phyloP scores from a whole-genome alignment of 208 protist species.

The Leptomonas pyrrhocoris region DNA sequence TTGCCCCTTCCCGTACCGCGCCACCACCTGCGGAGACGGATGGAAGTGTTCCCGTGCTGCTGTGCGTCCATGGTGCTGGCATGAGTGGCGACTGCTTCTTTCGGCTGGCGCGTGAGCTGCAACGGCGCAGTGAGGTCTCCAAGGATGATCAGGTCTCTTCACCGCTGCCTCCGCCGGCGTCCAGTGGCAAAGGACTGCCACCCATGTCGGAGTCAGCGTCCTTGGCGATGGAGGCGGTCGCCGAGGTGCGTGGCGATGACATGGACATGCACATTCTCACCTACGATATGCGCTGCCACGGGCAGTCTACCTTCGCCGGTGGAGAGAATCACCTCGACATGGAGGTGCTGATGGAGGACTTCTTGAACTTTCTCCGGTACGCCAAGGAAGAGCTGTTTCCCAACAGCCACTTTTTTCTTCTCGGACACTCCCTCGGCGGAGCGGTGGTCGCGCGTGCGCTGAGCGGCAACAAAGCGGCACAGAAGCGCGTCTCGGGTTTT shows the following conservation, averaged over 20 bases:
- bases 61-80: conserved; percentile 92
- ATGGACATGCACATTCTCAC: conserved; percentile 61
- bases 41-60: conserved; percentile 54
- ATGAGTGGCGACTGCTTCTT: conserved; percentile 83
- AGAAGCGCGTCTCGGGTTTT: conserved; percentile 54
- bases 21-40: conserved; percentile 11
- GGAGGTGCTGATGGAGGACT: conserved; percentile 71
- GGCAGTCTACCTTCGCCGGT: conserved; percentile 65
- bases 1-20: conserved; percentile 24
- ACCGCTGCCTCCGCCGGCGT: neutral
- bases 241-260: conserved; percentile 32
- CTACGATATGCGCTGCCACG: conserved; percentile 91
- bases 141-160: neutral
- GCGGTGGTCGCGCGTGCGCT: conserved; percentile 67
- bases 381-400: conserved; percentile 51
- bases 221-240: conserved; percentile 4
- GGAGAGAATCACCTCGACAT: conserved; percentile 73
- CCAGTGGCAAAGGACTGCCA: neutral
- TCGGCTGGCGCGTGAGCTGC: conserved; percentile 48
- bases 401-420: conserved; percentile 54
- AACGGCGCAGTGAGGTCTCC: conserved; percentile 2
- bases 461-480: conserved; percentile 29
- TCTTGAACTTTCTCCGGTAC: conserved; percentile 47
- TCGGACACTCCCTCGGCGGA: conserved; percentile 91
- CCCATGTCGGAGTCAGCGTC: conserved; percentile 1